Evolutionary conservation across 306 rosid species (phyloP), one percentile per base, ranked within the genome.

Genomic region (Geum urbanum): DNA sequence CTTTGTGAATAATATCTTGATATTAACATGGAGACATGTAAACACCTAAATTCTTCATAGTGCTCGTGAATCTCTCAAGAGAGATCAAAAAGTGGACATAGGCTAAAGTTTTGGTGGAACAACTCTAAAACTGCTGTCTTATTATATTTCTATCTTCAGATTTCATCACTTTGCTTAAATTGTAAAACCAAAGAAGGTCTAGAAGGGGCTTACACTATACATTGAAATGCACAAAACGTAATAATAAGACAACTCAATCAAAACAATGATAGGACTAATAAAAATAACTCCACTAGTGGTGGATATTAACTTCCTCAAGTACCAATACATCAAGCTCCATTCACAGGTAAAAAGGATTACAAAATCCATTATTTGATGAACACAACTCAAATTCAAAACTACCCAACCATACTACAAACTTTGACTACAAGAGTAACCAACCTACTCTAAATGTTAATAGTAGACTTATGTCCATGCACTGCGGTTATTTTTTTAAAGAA

Each of bases 151-250:
- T 24, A 24, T 24, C 27, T 24, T 24, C 27, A 24, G 27, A 24
- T 24, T 24, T 0, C 98, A 92, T 92, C 98, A 92, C 90, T 87
- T 92, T 85, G 79, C 27, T 24, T 24, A 24, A 24, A 85, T 86
- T 22, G 96, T 90, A 67, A 97, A 78, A 92, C 90, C 80, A 88
- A 76, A 73, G 67, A 69, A 49, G 98, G 65, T 79, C 2, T 24
- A 24, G 27, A 24, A 24, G 27, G 27, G 27, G 27, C 27, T 24
- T 24, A 24, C 27, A 24, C 27, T 24, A 92, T 86, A 94, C 98
- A 90, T 78, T 87, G 60, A 56, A 48, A 57, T 50, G 41, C 27
- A 51, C 4, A 16, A 22, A 22, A 19, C 3, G 4, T 15, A 66
- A 47, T 19, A 66, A 56, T 39, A 56, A 58, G 24, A 35, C n/a